Conservation (phyloP, 2,329 filamentous ascomycete species). For the Colletotrichum cordylinicola region DNA sequence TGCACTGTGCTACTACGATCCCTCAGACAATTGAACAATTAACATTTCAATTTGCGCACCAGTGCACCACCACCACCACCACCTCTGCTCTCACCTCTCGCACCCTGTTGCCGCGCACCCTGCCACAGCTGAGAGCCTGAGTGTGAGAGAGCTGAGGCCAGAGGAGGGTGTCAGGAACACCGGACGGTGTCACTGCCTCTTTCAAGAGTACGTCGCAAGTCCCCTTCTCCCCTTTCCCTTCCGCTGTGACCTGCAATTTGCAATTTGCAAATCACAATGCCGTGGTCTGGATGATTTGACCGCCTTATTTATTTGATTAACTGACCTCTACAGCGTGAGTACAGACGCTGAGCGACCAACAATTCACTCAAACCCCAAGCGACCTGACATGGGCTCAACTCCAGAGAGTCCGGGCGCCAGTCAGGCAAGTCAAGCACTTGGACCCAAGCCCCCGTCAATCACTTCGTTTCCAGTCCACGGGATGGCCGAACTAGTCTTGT, state of each 20-base stretch:
- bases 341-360: not conserved
- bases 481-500: not conserved
- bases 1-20: slow-evolving; percentile 16
- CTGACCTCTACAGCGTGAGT: not conserved
- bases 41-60: not conserved
- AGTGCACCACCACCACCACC: not conserved
- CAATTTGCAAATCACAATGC: not conserved
- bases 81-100: not conserved
- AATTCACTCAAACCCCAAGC: not conserved
- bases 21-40: slow-evolving; percentile 5
- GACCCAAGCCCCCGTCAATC: not conserved
- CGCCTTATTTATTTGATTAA: not conserved
- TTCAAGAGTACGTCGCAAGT: not conserved
- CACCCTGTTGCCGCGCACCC: not conserved
- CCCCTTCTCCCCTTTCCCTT: not conserved
- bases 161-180: not conserved
- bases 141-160: not conserved
- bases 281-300: not conserved
- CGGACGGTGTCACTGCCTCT: not conserved
- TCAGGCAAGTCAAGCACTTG: not conserved
- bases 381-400: slow-evolving; percentile 1
- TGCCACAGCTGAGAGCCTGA: not conserved
- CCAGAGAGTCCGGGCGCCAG: not conserved
- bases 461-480: slow-evolving; percentile 1
- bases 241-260: not conserved